Conservation (phyloP, 768 basidiomycete species). For the Amanita molliuscula region DNA sequence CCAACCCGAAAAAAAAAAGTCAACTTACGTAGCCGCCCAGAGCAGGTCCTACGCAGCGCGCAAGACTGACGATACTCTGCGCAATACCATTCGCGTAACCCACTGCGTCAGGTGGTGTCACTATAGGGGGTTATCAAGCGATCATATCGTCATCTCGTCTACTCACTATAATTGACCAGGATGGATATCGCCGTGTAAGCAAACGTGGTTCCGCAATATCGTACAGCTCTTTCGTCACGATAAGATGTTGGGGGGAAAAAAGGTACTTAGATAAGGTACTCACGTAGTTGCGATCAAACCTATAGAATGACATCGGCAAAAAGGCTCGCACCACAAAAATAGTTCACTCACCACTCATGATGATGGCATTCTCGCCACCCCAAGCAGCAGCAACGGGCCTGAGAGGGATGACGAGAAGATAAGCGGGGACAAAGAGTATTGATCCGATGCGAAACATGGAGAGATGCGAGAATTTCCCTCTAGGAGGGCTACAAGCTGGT, state of each 20-base stretch:
- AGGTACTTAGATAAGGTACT: conserved; percentile 5
- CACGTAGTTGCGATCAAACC: conserved; percentile 3
- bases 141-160: not conserved
- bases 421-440: conserved; percentile 80
- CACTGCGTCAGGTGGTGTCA: conserved; percentile 85
- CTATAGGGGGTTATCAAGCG: conserved; percentile 24
- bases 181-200: conserved; percentile 87
- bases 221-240: conserved; percentile 48
- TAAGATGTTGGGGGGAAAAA: conserved; percentile 4
- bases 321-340: not conserved
- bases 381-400: conserved; percentile 61
- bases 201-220: conserved; percentile 85
- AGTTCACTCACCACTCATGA: conserved; percentile 63
- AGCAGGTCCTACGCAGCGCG: conserved; percentile 83
- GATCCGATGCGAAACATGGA: conserved; percentile 89
- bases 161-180: conserved; percentile 72
- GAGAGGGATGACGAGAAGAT: conserved; percentile 69
- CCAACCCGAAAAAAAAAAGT: conserved; percentile 4
- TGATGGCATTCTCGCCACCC: conserved; percentile 62
- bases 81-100: conserved; percentile 93
- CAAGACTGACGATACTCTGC: conserved; percentile 90
- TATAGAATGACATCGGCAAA: not conserved
- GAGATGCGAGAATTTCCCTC: conserved; percentile 74
- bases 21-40: conserved; percentile 69
- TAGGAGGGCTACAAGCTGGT: conserved; percentile 47